A percentile compares a stretch with the other conserved stretches of the same genome.
These are phyloP conservation scores for Suhomyces sp. DNA, from an alignment of 805 yeast genomes.

Conservation along the genomic window DNA sequence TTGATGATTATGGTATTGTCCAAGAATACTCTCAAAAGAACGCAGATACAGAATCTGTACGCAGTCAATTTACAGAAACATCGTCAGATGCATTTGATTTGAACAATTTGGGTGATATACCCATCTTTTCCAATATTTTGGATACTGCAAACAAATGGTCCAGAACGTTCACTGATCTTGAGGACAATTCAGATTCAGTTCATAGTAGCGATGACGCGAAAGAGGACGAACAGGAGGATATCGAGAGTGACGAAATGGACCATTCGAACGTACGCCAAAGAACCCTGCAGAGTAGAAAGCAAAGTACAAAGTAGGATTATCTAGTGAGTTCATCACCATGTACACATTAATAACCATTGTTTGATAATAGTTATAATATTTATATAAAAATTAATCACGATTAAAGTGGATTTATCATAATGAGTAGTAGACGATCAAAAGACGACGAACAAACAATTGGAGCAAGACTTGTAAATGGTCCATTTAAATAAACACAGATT, in stretches of 20 bases:
- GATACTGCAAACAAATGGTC: constrained; percentile 7
- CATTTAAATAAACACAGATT: no score
- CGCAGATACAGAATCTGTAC: constrained; percentile 4
- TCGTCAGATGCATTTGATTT: constrained; percentile 12
- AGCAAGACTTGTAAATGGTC: no score
- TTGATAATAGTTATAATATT: no score
- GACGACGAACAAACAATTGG: no score
- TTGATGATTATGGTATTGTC: constrained; percentile 36
- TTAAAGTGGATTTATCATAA: no score
- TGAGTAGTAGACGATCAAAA: no score
- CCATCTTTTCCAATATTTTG: constrained; percentile 25
- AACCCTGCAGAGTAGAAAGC: neutral
- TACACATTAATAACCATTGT: no score
- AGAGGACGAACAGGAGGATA: neutral
- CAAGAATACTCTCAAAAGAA: constrained; percentile 22
- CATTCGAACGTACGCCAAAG: neutral
- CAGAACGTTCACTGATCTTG: constrained; percentile 4
- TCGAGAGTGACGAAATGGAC: neutral
- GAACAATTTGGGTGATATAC: constrained; percentile 27
- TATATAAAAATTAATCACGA: no score
- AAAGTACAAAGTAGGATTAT: no score
- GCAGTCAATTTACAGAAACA: constrained; percentile 1
- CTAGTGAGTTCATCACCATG: no score
- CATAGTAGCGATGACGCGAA: no score
- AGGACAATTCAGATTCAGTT: constrained; percentile 2